Evolutionary conservation across 2,329 filamentous ascomycete genomes (phyloP), one percentile per base, ranked within the genome.

Genomic region (Lachnellula willkommii): DNA sequence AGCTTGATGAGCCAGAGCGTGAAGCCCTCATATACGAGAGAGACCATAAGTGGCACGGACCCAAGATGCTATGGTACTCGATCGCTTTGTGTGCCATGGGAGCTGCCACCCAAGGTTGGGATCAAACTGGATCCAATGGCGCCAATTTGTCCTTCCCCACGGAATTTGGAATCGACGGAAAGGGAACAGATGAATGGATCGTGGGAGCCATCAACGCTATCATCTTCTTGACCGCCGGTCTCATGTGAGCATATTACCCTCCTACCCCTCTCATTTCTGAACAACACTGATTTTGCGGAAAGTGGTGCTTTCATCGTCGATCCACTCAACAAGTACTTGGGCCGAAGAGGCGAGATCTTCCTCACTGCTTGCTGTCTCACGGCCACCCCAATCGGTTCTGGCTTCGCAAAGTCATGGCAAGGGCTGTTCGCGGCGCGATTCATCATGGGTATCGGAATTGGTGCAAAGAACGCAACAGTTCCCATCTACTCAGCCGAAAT

Each of bases 311-410:
- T 84, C 85, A 70, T 86, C 14, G 85, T 84, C 0, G 85, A 89
- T 59, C 84, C 84, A 4, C 65, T 81, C 22, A 87, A 87, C 67
- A 36, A 83, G 59, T 80, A 74, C 65, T 81, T 88, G 55, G 86
- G 85, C 14, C 81, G 86, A 58, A 77, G 85, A 12, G 84, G 84
- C 53, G 86, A 84, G 17, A 91, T 93, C 60, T 92, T 90, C 71
- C 73, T 89, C 55, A 84, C 88, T 5, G 89, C 87, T 47, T 87
- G 88, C 55, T 88, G 58, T 63, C 70, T 26, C 59, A 74, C 55
- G 63, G 70, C 61, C 14, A 73, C 83, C 2, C 80, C 82, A 0
- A 80, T 88, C 58, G 83, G 83, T 36, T 79, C 77, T 60, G 84
- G 77, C 1, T 61, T 82, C 7, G 75, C 77, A 2, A 81, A 84